Percentiles rank a stretch among this genome's conserved stretches.
These are phyloP conservation scores for Xylaria castorea DNA, from an alignment of 495 filamentous ascomycete species.

Conservation along the genomic window DNA sequence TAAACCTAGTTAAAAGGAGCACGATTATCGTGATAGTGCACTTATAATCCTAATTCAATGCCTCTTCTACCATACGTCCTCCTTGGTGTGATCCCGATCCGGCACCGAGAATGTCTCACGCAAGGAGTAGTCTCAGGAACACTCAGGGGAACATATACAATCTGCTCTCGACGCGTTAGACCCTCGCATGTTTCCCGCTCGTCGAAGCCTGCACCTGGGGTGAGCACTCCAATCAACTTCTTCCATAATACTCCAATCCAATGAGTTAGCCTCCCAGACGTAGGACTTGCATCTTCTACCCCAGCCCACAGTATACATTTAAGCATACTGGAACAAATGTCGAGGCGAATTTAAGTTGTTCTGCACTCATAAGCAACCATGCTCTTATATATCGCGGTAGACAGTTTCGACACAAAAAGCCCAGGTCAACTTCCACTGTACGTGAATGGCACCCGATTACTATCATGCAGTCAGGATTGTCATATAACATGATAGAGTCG, in stretches of 20 bases:
- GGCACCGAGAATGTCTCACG: neutral
- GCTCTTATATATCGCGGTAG: neutral
- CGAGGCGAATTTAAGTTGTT: neutral
- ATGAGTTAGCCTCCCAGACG: neutral
- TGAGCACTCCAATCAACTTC: no score
- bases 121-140: neutral
- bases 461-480: neutral
- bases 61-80: neutral
- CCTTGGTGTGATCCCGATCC: no score
- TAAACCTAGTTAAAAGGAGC: neutral
- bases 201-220: no score
- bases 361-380: neutral
- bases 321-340: neutral
- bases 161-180: neutral
- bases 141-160: neutral
- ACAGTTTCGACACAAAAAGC: neutral
- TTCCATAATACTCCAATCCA: neutral
- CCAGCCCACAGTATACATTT: neutral
- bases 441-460: neutral
- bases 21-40: neutral
- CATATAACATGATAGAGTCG: constrained; percentile 2
- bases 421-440: neutral
- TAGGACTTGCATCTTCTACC: neutral
- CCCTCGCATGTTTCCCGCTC: no score
- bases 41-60: no score